phyloP scores from a whole-genome alignment of 805 yeast genomes.

The Nakazawaea populi region DNA sequence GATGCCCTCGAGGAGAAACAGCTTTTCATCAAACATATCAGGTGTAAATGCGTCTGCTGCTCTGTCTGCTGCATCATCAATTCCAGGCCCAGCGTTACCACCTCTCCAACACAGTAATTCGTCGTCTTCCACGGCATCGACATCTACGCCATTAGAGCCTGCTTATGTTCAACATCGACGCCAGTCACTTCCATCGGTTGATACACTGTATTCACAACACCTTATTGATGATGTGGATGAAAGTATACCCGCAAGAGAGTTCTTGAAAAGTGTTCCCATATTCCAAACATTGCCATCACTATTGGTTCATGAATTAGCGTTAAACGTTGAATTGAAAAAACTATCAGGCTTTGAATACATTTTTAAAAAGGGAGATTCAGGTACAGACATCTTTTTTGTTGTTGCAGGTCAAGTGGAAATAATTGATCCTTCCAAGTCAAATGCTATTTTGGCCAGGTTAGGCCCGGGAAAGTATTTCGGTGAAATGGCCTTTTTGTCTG shows the following conservation, averaged over 20 bases:
- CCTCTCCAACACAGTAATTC: slow-evolving; percentile 18
- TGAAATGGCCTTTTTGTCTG: slow-evolving; percentile 63
- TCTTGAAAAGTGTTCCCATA: slow-evolving; percentile 51
- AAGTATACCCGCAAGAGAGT: slow-evolving; percentile 43
- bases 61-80: slow-evolving; percentile 25
- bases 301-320: slow-evolving; percentile 58
- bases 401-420: slow-evolving; percentile 71
- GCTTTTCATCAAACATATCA: slow-evolving; percentile 5
- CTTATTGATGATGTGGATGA: slow-evolving; percentile 38
- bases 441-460: slow-evolving; percentile 48
- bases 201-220: not conserved
- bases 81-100: slow-evolving; percentile 36
- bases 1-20: slow-evolving; percentile 14
- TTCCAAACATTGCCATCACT: slow-evolving; percentile 52
- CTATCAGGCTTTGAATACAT: slow-evolving; percentile 54
- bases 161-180: not conserved
- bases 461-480: slow-evolving; percentile 67
- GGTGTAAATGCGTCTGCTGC: slow-evolving; percentile 21
- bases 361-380: slow-evolving; percentile 51
- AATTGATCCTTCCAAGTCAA: slow-evolving; percentile 33
- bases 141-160: not conserved
- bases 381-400: slow-evolving; percentile 62
- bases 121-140: not conserved
- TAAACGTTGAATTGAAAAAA: slow-evolving; percentile 52
- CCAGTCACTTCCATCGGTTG: not conserved